Conservation (phyloP, 2,329 filamentous ascomycete genomes). For the Ophiostoma montium region DNA sequence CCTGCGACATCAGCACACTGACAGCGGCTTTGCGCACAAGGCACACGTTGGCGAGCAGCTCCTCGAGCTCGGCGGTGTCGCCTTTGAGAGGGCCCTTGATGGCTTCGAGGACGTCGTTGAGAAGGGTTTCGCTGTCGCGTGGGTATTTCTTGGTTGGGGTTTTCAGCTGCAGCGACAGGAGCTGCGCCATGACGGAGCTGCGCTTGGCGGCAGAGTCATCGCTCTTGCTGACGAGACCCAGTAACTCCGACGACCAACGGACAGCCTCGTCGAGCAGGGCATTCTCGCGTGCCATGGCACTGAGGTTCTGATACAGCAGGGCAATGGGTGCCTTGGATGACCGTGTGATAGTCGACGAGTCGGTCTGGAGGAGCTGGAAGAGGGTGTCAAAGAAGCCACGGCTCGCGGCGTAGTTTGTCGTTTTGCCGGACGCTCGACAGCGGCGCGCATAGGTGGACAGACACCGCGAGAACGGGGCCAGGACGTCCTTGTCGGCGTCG, state of each 20-base stretch:
- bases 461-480: slow-evolving; percentile 51
- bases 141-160: slow-evolving; percentile 23
- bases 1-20: slow-evolving; percentile 25
- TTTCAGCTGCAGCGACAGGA: slow-evolving; percentile 40
- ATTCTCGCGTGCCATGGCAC: slow-evolving; percentile 27
- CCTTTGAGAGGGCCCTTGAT: slow-evolving; percentile 47
- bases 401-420: slow-evolving; percentile 26
- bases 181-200: slow-evolving; percentile 39
- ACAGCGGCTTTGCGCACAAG: slow-evolving; percentile 40
- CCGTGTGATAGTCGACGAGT: slow-evolving; percentile 18
- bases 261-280: slow-evolving; percentile 37
- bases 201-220: slow-evolving; percentile 33
- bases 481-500: slow-evolving; percentile 47
- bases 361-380: slow-evolving; percentile 23
- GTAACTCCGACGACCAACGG: slow-evolving; percentile 38
- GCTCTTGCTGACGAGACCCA: slow-evolving; percentile 22
- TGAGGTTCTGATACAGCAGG: slow-evolving; percentile 38
- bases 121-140: slow-evolving; percentile 25
- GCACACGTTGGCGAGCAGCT: slow-evolving; percentile 43
- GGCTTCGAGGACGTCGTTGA: slow-evolving; percentile 35
- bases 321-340: slow-evolving; percentile 30
- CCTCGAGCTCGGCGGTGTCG: slow-evolving; percentile 44
- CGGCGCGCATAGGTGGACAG: slow-evolving; percentile 46
- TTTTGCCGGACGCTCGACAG: slow-evolving; percentile 19
- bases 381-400: slow-evolving; percentile 23